Conservation (phyloP, 2,329 filamentous ascomycete species). For the Colletotrichum brevisporum region DNA sequence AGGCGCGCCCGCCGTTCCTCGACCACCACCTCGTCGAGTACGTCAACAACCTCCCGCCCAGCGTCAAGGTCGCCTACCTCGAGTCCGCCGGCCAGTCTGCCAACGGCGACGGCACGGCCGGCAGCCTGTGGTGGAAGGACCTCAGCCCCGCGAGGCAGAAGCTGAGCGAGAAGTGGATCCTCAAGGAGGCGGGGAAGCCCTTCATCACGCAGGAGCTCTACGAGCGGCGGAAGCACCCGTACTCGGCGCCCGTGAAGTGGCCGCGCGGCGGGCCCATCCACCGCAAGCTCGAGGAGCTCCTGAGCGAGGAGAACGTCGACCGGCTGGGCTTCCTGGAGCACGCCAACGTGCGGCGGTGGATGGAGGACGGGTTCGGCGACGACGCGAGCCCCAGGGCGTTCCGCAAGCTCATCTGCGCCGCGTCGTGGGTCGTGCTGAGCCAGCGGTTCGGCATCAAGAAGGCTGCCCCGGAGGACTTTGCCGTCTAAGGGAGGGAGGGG, state of each 20-base stretch:
- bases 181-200: slow-evolving; percentile 56
- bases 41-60: slow-evolving; percentile 49
- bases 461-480: slow-evolving; percentile 1
- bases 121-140: slow-evolving; percentile 55
- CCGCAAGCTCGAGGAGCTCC: slow-evolving; percentile 46
- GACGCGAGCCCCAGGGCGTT: slow-evolving; percentile 46
- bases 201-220: slow-evolving; percentile 65
- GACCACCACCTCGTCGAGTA: slow-evolving; percentile 51
- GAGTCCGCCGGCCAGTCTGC: slow-evolving; percentile 3
- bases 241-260: slow-evolving; percentile 60
- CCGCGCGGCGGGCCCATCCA: slow-evolving; percentile 59
- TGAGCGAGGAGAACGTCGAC: slow-evolving; percentile 54
- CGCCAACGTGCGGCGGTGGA: slow-evolving; percentile 48
- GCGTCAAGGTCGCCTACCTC: slow-evolving; percentile 45
- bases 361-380: slow-evolving; percentile 56
- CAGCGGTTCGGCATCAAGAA: slow-evolving; percentile 37
- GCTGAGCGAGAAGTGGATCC: slow-evolving; percentile 64
- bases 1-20: slow-evolving; percentile 53
- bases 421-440: slow-evolving; percentile 31
- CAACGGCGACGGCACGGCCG: slow-evolving; percentile 42
- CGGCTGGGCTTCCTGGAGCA: slow-evolving; percentile 58
- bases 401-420: slow-evolving; percentile 28
- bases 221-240: slow-evolving; percentile 63
- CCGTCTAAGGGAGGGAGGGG: no score
- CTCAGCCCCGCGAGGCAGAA: slow-evolving; percentile 35